These are phyloP conservation scores for Globisporangium spinosum DNA, from an alignment of 352 stramenopile species.

Conservation along the genomic window DNA sequence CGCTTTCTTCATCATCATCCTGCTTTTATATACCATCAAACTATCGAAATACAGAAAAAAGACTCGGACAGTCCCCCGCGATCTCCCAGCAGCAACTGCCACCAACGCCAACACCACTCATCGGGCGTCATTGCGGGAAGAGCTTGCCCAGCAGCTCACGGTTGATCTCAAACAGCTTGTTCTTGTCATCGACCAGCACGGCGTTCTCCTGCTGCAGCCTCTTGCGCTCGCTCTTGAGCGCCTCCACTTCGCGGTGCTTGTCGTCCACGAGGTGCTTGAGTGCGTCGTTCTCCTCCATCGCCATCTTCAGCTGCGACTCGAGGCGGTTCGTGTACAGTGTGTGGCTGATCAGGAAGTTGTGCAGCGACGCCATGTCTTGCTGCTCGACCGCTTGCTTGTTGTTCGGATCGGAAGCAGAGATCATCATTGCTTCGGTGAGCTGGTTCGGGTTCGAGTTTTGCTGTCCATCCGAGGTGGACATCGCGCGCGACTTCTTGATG, in stretches of 20 bases:
- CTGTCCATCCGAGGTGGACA: constrained; percentile 20
- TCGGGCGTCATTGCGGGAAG: constrained; percentile 50
- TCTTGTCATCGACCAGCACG: constrained; percentile 67
- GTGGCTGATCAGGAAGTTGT: constrained; percentile 65
- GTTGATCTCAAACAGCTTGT: constrained; percentile 81
- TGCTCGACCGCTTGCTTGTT: constrained; percentile 36
- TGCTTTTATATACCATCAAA: constrained; percentile 8
- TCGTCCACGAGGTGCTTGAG: constrained; percentile 45
- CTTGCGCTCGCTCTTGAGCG: constrained; percentile 49
- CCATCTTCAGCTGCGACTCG: constrained; percentile 63
- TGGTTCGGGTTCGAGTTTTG: constrained; percentile 8
- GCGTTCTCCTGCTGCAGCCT: constrained; percentile 64
- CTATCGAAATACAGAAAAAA: constrained; percentile 16
- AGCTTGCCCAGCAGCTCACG: constrained; percentile 60
- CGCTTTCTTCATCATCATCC: constrained; percentile 9
- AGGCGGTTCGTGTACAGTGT: constrained; percentile 75
- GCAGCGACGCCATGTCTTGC: constrained; percentile 57
- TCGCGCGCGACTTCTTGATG: constrained; percentile 66
- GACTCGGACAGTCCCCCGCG: neutral
- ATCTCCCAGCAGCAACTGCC: constrained; percentile 2
- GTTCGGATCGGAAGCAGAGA: constrained; percentile 15
- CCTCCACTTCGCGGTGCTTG: constrained; percentile 55
- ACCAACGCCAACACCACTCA: neutral
- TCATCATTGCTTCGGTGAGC: constrained; percentile 21
- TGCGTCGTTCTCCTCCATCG: constrained; percentile 59